A percentile compares a stretch with the other conserved stretches of the same genome.
Conservation (phyloP, 169 alveolate species). For the Plasmodium vinckei region DNA sequence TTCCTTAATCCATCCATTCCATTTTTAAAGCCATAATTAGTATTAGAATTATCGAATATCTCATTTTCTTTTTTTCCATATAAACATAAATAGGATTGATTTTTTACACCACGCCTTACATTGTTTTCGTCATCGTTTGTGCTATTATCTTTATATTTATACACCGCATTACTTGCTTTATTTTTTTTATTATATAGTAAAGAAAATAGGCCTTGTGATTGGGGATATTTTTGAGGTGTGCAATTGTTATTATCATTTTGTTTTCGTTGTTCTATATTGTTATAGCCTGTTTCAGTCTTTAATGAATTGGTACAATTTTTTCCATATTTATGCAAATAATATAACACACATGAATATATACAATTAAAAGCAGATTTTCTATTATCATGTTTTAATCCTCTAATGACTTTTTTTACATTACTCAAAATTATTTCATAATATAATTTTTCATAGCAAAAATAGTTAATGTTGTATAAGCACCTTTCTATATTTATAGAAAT, state of each 20-base stretch:
- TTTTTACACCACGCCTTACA: not conserved
- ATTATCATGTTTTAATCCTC: not conserved
- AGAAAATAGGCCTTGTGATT: not conserved
- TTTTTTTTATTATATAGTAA: not conserved
- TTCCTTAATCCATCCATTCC: not conserved
- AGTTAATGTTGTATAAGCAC: constrained; percentile 15
- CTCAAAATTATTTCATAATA: constrained; percentile 43
- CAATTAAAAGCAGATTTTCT: constrained; percentile 57
- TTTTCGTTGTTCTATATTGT: not conserved
- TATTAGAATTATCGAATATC: not conserved
- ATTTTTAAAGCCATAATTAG: not conserved
- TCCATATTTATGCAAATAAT: constrained; percentile 26
- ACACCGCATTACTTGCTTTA: not conserved
- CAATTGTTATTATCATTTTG: not conserved
- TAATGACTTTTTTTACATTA: constrained; percentile 27
- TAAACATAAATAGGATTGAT: not conserved
- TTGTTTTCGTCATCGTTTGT: not conserved
- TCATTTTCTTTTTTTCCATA: too few relatives aligned
- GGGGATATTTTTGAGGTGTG: not conserved
- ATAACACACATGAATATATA: constrained; percentile 36
- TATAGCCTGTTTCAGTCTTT: not conserved
- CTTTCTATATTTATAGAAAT: constrained; percentile 64
- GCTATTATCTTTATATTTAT: too few relatives aligned
- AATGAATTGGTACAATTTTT: not conserved
- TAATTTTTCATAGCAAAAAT: constrained; percentile 30